Conservation (phyloP, 768 basidiomycete genomes). For the Termitomyces sp. region DNA sequence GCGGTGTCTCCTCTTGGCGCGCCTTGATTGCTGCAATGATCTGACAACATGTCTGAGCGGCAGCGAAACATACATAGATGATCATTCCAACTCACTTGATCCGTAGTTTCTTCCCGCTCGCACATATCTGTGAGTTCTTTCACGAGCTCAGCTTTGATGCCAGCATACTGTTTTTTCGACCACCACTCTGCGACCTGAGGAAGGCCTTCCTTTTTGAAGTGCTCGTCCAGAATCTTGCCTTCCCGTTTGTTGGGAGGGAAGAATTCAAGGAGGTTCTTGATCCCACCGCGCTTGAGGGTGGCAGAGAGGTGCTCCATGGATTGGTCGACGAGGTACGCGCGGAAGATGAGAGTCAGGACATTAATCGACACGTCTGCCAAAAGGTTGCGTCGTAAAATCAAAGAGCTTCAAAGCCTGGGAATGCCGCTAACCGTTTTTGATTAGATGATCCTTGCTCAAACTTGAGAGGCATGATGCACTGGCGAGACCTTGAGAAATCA, state of each 20-base stretch:
- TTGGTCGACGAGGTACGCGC: constrained; percentile 74
- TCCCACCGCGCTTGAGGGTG: constrained; percentile 76
- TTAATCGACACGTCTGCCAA: constrained; percentile 66
- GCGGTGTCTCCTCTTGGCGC: constrained; percentile 71
- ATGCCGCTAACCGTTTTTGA: constrained; percentile 74
- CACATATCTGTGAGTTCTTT: constrained; percentile 65
- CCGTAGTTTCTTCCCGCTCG: constrained; percentile 61
- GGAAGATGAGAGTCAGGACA: constrained; percentile 76
- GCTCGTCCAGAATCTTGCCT: constrained; percentile 68
- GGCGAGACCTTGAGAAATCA: constrained; percentile 81
- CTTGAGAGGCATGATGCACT: constrained; percentile 72
- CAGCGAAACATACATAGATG: constrained; percentile 1
- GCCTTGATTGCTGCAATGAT: constrained; percentile 70
- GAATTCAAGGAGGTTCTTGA: constrained; percentile 82
- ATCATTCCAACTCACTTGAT: constrained; percentile 45
- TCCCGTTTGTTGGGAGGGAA: constrained; percentile 84
- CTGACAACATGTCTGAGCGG: constrained; percentile 30
- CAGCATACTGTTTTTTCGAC: constrained; percentile 81
- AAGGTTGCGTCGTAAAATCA: background rate
- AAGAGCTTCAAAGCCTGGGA: background rate
- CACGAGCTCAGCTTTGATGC: constrained; percentile 74
- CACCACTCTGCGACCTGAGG: constrained; percentile 89
- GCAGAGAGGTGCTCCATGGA: constrained; percentile 85
- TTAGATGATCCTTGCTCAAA: constrained; percentile 88
- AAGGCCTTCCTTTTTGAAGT: constrained; percentile 80